Evolutionary conservation across 495 filamentous ascomycete genomes (phyloP).

Genomic region (Parmelia sp.): DNA sequence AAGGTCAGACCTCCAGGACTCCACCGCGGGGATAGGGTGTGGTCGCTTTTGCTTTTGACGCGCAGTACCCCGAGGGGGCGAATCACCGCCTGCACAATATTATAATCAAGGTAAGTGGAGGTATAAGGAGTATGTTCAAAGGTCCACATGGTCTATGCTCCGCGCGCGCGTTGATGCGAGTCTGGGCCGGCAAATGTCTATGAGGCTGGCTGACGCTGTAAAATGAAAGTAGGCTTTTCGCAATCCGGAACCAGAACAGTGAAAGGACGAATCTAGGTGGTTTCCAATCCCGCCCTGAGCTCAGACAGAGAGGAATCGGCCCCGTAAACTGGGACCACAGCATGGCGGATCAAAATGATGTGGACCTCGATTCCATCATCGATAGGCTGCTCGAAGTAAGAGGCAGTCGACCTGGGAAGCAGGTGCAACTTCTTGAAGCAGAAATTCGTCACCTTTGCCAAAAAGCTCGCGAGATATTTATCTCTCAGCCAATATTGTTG

Average conservation of each 20-base stretch:
- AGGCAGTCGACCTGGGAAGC: conserved; percentile 95
- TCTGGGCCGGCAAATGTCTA: not conserved
- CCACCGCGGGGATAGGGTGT: conserved; percentile 6
- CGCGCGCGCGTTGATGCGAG: not conserved
- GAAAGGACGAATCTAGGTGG: not conserved
- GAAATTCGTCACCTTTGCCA: conserved; percentile 98
- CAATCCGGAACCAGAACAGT: not conserved
- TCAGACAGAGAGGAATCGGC: not conserved
- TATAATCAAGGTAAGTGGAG: conserved; percentile 4
- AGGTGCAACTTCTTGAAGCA: conserved; percentile 92
- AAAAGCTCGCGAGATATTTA: conserved; percentile 98
- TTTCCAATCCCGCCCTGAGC: not conserved
- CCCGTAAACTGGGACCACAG: conserved; percentile 31
- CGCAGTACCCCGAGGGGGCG: conserved; percentile 1
- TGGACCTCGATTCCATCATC: conserved; percentile 99
- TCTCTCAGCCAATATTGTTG: conserved; percentile 95
- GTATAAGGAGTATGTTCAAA: not conserved
- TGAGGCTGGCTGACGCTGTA: conserved; percentile 6
- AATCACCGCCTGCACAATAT: not conserved
- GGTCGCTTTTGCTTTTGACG: conserved; percentile 13
- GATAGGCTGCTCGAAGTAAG: conserved; percentile 95
- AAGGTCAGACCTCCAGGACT: not conserved
- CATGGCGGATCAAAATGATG: conserved; percentile 96
- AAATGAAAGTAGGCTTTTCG: not conserved
- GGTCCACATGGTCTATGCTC: not conserved